Conservation (phyloP, 148 eudicot species). For the Fallopia convolvulus region DNA sequence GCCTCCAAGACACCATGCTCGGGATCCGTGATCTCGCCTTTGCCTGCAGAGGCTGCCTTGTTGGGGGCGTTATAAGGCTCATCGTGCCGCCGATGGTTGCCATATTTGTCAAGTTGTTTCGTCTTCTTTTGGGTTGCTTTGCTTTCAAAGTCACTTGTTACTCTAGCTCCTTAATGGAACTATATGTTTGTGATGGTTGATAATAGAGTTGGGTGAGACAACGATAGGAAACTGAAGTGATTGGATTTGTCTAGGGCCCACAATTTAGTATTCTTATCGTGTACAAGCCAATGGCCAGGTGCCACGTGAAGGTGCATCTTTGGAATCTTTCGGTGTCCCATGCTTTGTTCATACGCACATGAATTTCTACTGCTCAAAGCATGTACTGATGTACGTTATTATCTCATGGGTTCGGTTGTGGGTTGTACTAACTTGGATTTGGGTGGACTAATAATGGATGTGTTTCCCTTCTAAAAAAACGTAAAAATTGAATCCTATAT, state of each 20-base stretch:
- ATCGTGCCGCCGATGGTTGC: not conserved
- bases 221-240: not conserved
- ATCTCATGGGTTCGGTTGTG: too few species aligned
- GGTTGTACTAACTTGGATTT: too few species aligned
- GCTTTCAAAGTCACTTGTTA: not conserved
- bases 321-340: not conserved
- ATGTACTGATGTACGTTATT: too few species aligned
- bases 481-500: too few species aligned
- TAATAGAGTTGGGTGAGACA: not conserved
- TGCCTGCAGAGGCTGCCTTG: not conserved
- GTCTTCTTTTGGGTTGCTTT: not conserved
- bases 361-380: too few species aligned
- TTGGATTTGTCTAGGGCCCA: not conserved
- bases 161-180: not conserved
- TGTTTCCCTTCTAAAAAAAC: too few species aligned
- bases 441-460: too few species aligned
- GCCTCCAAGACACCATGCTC: slow-evolving; percentile 25
- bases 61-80: not conserved
- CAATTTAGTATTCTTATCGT: not conserved
- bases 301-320: not conserved
- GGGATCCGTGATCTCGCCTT: not conserved
- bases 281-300: not conserved
- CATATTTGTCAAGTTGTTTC: not conserved
- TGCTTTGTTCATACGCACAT: not conserved
- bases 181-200: too few species aligned